Evolutionary conservation across 1,284 basidiomycete genomes (phyloP).

Genomic region (Irpex lacteus): DNA sequence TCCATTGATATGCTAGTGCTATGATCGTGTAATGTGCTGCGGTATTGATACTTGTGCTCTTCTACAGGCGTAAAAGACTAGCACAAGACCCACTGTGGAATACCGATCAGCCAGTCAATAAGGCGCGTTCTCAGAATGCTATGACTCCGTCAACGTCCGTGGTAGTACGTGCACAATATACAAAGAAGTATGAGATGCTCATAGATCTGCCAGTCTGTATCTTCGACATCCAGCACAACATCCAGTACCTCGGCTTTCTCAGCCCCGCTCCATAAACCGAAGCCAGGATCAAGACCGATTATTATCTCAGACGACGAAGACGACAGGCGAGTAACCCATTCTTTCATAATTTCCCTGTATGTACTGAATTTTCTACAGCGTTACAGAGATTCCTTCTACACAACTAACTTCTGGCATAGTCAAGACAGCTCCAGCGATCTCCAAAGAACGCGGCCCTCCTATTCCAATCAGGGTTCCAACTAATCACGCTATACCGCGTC

Average conservation of each 20-base stretch:
- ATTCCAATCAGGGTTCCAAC: conserved; percentile 10
- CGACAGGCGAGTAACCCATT: background rate
- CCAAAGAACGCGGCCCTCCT: conserved; percentile 12
- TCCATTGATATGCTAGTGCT: background rate
- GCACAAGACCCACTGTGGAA: background rate
- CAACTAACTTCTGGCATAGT: background rate
- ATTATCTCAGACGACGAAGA: conserved; percentile 24
- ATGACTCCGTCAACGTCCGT: background rate
- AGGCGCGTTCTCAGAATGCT: background rate
- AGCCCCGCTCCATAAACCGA: background rate
- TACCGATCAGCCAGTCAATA: background rate
- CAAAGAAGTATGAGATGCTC: background rate
- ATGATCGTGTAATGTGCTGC: background rate
- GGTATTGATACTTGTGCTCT: no score
- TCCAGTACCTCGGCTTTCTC: background rate
- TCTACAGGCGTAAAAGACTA: background rate
- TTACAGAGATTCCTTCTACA: background rate
- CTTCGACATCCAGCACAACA: background rate
- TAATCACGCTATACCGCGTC: conserved; percentile 6
- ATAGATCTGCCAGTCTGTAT: background rate
- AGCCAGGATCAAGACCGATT: background rate
- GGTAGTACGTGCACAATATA: background rate
- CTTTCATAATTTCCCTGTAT: background rate
- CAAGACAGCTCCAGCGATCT: background rate
- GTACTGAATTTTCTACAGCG: background rate